Base-by-base conservation (phyloP, 371 early-diverging fungal species). In the Mucor velutinosus region DNA sequence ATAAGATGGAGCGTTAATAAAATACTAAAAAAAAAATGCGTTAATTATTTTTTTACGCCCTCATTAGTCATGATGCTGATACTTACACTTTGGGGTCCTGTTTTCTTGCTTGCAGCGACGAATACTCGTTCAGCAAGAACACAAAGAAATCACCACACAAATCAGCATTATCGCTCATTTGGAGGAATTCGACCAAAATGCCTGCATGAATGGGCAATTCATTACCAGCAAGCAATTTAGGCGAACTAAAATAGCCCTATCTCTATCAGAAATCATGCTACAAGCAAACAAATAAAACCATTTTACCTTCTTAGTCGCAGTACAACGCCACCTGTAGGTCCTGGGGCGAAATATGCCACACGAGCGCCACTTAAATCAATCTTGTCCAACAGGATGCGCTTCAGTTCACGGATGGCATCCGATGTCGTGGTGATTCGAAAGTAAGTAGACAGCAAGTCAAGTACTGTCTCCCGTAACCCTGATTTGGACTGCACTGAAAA, bases 91-190 rank as follows among this genome's bases (percentile, higher is more conserved):
- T 82, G 66, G 75, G 84, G 67, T 76, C 78, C 55, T 65, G 69
- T 53, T 41, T 62, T 5, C 64, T 60, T 49, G 73, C 45, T 66
- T 84, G 76, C 3, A 83, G 68, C 3, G 88, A 83, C 29, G 88
- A 87, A 61, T 92, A 92, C 58, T 91, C 88, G 56, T 90, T 91
- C 53, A 94, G 70, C 33, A 95, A 68, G 62, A 87, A 86, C 62
- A 95, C 81, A 66, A 93, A 95, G 12, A 95, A 78, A 49, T 90
- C 92, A 17, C 93, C 93, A 17, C 85, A 73, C 3, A 93, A 67
- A 41, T 85, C 86, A 4, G 81, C 78, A 60, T 86, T 82, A n/a
- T 82, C 78, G 0, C 85, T 63, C 0, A 72, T 67, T 49, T 85
- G 78, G 49, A 93, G 64, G 61, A 94, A 86, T 17, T 85, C 86